A percentile compares a stretch with the other conserved stretches of the same genome.
These are phyloP conservation scores for Malus orientalis DNA, from an alignment of 306 rosid species.

Conservation along the genomic window DNA sequence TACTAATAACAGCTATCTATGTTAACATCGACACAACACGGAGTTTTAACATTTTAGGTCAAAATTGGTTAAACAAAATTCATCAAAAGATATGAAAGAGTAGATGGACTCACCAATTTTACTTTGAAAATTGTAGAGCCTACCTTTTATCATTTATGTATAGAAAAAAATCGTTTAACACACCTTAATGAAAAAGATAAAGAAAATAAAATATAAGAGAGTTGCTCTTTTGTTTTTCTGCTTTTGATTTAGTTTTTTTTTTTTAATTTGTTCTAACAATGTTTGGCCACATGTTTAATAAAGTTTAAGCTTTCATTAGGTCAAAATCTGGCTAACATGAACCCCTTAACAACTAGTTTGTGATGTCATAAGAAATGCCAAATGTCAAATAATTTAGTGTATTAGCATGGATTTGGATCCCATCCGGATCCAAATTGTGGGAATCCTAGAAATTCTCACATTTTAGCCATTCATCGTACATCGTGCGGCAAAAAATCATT, in stretches of 20 bases:
- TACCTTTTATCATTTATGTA: background rate
- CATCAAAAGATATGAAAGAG: background rate
- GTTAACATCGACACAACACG: too few relatives aligned
- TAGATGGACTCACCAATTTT: background rate
- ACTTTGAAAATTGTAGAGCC: background rate
- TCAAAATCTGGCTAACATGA: background rate
- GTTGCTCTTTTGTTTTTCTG: background rate
- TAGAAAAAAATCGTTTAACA: background rate
- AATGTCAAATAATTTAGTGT: background rate
- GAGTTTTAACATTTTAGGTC: background rate
- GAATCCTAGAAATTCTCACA: too few relatives aligned
- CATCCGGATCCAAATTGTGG: too few relatives aligned
- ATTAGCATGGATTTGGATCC: too few relatives aligned
- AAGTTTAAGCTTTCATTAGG: background rate
- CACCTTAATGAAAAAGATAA: background rate
- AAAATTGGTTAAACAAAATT: background rate
- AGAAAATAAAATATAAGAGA: background rate
- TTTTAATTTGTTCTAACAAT: background rate
- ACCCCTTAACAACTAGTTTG: background rate
- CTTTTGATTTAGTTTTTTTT: background rate
- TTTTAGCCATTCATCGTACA: too few relatives aligned
- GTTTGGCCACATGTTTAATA: background rate
- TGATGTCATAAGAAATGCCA: background rate
- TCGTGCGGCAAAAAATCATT: too few relatives aligned
- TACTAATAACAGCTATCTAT: background rate